Conservation (phyloP, 331 rosid genomes). For the Ulmus americana region DNA sequence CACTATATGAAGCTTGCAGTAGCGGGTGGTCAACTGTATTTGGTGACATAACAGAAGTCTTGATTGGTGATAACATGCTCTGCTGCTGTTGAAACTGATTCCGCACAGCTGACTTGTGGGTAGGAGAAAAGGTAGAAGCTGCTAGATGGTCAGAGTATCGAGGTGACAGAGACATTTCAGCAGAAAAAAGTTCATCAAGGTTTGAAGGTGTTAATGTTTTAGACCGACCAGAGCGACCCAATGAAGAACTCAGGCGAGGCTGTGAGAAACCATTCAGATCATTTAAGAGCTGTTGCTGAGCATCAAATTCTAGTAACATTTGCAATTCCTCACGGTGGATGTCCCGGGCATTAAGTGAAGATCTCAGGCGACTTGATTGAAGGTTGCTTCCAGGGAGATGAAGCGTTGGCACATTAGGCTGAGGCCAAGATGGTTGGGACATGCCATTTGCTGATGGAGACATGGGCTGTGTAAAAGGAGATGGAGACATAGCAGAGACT, state of each 20-base stretch:
- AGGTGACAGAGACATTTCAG: conserved; percentile 60
- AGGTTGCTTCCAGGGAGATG: conserved; percentile 74
- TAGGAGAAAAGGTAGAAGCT: conserved; percentile 56
- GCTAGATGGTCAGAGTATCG: conserved; percentile 55
- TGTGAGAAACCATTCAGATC: conserved; percentile 55
- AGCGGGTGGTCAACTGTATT: conserved; percentile 54
- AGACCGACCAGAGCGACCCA: conserved; percentile 41
- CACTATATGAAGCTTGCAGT: conserved; percentile 45
- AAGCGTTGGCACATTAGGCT: conserved; percentile 72
- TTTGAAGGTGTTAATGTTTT: conserved; percentile 63
- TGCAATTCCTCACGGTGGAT: conserved; percentile 48
- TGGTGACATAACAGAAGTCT: conserved; percentile 50
- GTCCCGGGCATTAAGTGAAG: conserved; percentile 74
- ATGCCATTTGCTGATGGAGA: conserved; percentile 68
- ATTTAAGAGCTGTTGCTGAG: conserved; percentile 57
- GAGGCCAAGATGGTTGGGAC: conserved; percentile 66
- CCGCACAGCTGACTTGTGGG: conserved; percentile 56
- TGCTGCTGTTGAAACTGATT: conserved; percentile 72
- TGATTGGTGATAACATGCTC: conserved; percentile 57
- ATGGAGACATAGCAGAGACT: conserved; percentile 56
- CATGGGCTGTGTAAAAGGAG: conserved; percentile 67
- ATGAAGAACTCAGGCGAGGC: conserved; percentile 36
- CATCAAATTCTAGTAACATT: conserved; percentile 49
- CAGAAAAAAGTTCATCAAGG: conserved; percentile 62
- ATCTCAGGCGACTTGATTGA: conserved; percentile 78